These are phyloP conservation scores for Medicago truncatula DNA, from an alignment of 306 rosid genomes.

Conservation along the genomic window MtrunA17r5.0-ANR NC_053047.1:22389001-22389500, in stretches of 20 bases:
- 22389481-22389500: not conserved
- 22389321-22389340: too few species aligned
- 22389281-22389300: not conserved
- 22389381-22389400: not conserved
- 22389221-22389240: not conserved
- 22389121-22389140: not conserved
- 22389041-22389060: not conserved
- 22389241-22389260: too few species aligned
- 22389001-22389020: not conserved
- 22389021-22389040: not conserved
- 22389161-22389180: not conserved
- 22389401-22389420: not conserved
- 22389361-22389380: too few species aligned
- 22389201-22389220: not conserved
- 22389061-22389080: not conserved
- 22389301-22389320: not conserved
- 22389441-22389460: not conserved
- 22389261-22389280: not conserved
- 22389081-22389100: too few species aligned
- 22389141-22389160: not conserved
- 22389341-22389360: fast-evolving
- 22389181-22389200: not conserved
- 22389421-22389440: fast-evolving
- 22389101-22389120: not conserved
- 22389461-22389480: not conserved